Conservation (phyloP, 2,329 filamentous ascomycete species). For the Hypoxylon sp. region DNA sequence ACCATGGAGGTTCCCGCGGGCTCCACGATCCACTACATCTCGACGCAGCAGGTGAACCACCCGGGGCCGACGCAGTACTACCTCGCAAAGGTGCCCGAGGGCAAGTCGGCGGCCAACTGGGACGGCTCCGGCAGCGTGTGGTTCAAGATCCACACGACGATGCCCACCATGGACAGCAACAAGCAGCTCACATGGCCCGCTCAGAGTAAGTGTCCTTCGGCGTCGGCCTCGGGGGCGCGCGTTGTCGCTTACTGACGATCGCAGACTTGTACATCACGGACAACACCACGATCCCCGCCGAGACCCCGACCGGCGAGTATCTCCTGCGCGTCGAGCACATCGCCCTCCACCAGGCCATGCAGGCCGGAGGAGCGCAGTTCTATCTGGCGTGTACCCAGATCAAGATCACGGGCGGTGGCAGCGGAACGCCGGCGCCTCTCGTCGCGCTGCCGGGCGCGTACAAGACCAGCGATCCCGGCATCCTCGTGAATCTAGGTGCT, state of each 20-base stretch:
- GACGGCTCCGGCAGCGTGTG: slow-evolving; percentile 50
- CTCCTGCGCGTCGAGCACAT: slow-evolving; percentile 52
- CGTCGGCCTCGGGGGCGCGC: not conserved
- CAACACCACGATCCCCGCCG: slow-evolving; percentile 48
- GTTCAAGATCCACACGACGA: slow-evolving; percentile 50
- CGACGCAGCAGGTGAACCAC: slow-evolving; percentile 49
- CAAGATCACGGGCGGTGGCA: slow-evolving; percentile 49
- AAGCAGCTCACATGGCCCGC: slow-evolving; percentile 55
- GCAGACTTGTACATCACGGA: slow-evolving; percentile 45
- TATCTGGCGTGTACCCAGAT: slow-evolving; percentile 52
- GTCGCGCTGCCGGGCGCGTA: slow-evolving; percentile 46
- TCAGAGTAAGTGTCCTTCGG: slow-evolving; percentile 43
- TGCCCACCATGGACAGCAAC: slow-evolving; percentile 55
- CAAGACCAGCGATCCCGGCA: slow-evolving; percentile 45
- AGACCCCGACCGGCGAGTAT: slow-evolving; percentile 49
- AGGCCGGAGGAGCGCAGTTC: slow-evolving; percentile 49
- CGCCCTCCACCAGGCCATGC: slow-evolving; percentile 49
- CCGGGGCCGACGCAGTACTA: slow-evolving; percentile 53
- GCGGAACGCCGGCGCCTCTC: slow-evolving; percentile 44
- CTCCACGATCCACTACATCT: slow-evolving; percentile 47
- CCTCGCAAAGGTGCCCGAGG: slow-evolving; percentile 49
- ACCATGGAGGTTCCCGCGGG: slow-evolving; percentile 45
- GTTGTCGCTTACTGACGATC: not conserved
- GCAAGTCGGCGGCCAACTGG: slow-evolving; percentile 45
- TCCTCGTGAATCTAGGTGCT: slow-evolving; percentile 44